Percentiles rank a stretch among this genome's conserved stretches.
Evolutionary conservation across 176 grass and related monocot species (phyloP).

Genomic region (Bolboschoenus planiculmis): DNA sequence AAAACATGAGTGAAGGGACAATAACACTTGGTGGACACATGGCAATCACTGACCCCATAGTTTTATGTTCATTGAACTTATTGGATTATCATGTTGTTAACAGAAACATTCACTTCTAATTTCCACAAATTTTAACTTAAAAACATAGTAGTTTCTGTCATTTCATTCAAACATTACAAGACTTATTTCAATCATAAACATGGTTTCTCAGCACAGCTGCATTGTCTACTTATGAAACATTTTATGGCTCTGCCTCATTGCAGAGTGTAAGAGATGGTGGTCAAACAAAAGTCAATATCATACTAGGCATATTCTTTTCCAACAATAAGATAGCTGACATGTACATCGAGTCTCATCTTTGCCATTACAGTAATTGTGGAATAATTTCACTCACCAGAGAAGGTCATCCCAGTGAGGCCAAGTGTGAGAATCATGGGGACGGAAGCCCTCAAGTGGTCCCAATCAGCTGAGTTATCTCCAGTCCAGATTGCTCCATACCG

Average conservation of each 20-base stretch:
- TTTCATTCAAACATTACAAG: not conserved
- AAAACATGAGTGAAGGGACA: not conserved
- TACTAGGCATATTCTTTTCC: not conserved
- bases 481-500: conserved; percentile 89
- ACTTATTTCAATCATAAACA: not conserved
- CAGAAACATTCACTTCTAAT: not conserved
- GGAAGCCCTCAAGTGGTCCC: conserved; percentile 89
- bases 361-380: not conserved
- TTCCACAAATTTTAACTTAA: not conserved
- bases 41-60: not conserved
- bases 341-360: not conserved
- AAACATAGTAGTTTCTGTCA: too few species aligned
- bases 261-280: not conserved
- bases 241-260: not conserved
- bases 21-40: not conserved
- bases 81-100: not conserved
- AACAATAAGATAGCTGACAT: not conserved
- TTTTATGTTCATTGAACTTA: not conserved
- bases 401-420: conserved; percentile 87
- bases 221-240: not conserved
- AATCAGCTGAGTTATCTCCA: conserved; percentile 84
- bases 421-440: conserved; percentile 93
- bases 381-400: conserved; percentile 61
- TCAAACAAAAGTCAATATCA: not conserved
- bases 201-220: not conserved